Conservation (phyloP, 139 green algal species). For the Eudorina sp. region DNA sequence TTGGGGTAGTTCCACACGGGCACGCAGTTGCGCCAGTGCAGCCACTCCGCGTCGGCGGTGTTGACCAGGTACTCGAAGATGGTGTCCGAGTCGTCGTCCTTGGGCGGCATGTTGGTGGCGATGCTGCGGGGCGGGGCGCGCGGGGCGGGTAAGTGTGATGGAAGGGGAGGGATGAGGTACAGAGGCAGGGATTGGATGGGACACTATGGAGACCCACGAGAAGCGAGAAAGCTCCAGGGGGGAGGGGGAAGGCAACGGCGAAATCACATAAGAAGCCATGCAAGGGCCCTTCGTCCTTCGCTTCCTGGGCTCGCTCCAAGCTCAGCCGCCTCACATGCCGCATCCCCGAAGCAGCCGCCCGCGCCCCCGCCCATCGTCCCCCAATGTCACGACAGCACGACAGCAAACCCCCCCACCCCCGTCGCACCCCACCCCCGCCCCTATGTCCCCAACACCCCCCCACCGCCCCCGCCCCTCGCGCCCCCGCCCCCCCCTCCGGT, state of each 20-base stretch:
- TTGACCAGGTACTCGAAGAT: slow-evolving; percentile 92
- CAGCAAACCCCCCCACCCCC: background rate
- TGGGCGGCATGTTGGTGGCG: slow-evolving; percentile 58
- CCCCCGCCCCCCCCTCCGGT: background rate
- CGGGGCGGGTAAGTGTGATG: too few species aligned
- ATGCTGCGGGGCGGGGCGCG: slow-evolving; percentile 16
- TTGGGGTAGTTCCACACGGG: slow-evolving; percentile 88
- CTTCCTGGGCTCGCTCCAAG: too few species aligned
- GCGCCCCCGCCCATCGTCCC: too few species aligned
- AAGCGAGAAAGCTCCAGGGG: too few species aligned
- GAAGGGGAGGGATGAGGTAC: background rate
- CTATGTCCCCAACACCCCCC: background rate
- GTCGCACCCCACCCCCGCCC: background rate
- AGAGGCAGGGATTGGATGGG: too few species aligned
- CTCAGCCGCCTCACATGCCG: too few species aligned
- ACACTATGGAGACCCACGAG: too few species aligned
- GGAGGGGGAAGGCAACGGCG: background rate
- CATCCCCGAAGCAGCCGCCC: too few species aligned
- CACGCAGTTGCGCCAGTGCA: slow-evolving; percentile 86
- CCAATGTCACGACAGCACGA: too few species aligned
- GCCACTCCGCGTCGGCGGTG: slow-evolving; percentile 77
- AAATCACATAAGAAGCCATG: background rate
- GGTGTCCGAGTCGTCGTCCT: slow-evolving; percentile 74
- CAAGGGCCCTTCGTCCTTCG: too few species aligned
- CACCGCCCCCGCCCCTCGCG: background rate